Conservation (phyloP, 2,329 filamentous ascomycete genomes). For the Fusarium nisikadoi region DNA sequence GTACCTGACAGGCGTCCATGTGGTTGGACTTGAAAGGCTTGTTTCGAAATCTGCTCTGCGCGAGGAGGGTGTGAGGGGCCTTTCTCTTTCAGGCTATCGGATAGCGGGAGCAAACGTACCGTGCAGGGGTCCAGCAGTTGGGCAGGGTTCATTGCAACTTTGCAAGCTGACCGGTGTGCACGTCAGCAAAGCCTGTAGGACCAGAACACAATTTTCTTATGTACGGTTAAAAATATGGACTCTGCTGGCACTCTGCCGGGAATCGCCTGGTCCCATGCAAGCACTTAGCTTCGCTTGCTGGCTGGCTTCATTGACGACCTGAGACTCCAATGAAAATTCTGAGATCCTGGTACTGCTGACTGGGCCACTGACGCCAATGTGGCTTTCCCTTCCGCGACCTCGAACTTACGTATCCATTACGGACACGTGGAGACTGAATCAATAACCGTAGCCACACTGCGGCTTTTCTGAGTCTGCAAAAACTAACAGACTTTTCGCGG, state of each 20-base stretch:
- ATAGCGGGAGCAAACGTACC: constrained; percentile 7
- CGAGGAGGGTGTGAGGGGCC: constrained; percentile 19
- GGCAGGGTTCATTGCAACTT: constrained; percentile 12
- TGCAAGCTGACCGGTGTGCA: constrained; percentile 15
- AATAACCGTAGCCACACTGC: constrained; percentile 19
- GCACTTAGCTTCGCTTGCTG: constrained; percentile 30
- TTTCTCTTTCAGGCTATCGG: constrained; percentile 5
- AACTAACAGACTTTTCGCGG: constrained; percentile 30
- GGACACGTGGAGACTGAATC: constrained; percentile 33
- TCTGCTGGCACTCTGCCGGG: constrained; percentile 3
- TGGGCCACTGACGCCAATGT: constrained; percentile 26
- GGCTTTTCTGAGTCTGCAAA: constrained; percentile 19
- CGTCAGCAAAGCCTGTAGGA: constrained; percentile 16
- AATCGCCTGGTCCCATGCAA: constrained; percentile 33
- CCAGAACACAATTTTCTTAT: constrained; percentile 12
- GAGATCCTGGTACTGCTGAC: constrained; percentile 2
- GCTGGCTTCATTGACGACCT: constrained; percentile 15
- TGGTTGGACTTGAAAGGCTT: constrained; percentile 53
- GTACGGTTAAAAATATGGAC: not conserved
- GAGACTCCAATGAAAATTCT: constrained; percentile 34
- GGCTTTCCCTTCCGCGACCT: constrained; percentile 8
- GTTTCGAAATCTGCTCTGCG: constrained; percentile 33
- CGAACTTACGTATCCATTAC: constrained; percentile 8
- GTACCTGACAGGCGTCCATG: constrained; percentile 57
- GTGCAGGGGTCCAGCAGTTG: constrained; percentile 3